Base-by-base conservation (phyloP, 139 green algal species). In the Chlorella vulgaris region DNA sequence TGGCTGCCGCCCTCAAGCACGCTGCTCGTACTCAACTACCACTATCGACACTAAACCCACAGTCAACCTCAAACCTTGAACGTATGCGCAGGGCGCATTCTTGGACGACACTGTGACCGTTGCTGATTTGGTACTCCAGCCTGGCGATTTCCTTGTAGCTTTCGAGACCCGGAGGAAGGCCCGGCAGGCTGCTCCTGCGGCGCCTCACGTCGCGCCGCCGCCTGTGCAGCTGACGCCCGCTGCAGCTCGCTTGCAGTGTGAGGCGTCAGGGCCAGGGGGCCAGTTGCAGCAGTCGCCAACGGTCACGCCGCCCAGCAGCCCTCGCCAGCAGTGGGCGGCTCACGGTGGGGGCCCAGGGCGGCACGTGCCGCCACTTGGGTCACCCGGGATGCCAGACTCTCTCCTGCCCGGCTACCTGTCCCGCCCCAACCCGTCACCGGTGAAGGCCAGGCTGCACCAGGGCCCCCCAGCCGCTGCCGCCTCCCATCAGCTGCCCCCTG, bases 331-430 rank as follows among this genome's bases (percentile, higher is more conserved):
- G 21, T 65, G 55, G 55, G 55, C 55, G 8, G 18, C 22, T 5
- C 55, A 65, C 22, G 55, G 55, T n/a, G 21, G 55, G 8, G 55
- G 22, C 15, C 18, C 18, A 8, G 22, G 21, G 15, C 18, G 22
- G 21, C 18, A 65, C 5, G 18, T n/a, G 40, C 22, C 29, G 19
- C 43, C n/a, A 21, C 22, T 68, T 22, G 47, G 62, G 13, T 83
- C 77, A 1, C 77, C 77, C 3, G 67, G 67, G 40, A 53, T 69
- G 47, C 58, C 67, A 1, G 74, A 85, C 29, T 50, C 90, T 1
- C 80, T 94, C 69, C 84, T 94, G 5, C 91, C 91, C 4, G 91
- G 91, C 19, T 94, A 93, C 71, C 66, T 84, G 24, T 91, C 84
- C 7, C 84, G 91, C 8, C 91, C 91, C 21, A 81, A 93, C 69